Conservation (phyloP, 495 filamentous ascomycete genomes). For the Podospora sp. region DNA sequence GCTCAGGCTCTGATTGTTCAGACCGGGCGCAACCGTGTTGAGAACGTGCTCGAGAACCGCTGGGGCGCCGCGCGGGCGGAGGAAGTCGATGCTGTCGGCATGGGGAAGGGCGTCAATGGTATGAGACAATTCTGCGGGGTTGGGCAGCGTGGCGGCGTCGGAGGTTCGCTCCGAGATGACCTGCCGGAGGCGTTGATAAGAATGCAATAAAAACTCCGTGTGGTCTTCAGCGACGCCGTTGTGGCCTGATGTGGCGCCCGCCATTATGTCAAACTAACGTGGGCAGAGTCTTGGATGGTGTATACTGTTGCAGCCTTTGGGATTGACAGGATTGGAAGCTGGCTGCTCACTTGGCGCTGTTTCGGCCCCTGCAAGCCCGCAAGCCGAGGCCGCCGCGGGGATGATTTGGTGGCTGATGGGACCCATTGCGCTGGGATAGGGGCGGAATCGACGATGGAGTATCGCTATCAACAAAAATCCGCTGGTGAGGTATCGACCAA, state of each 20-base stretch:
- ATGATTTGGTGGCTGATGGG: not conserved
- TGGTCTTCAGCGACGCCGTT: not conserved
- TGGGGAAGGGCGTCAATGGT: constrained; percentile 33
- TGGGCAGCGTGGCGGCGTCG: constrained; percentile 28
- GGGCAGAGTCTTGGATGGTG: not conserved
- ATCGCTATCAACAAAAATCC: not conserved
- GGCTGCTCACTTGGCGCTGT: not conserved
- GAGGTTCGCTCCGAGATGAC: constrained; percentile 17
- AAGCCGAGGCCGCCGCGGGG: not conserved
- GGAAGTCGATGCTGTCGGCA: constrained; percentile 19
- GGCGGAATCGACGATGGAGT: not conserved
- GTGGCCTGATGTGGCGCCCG: not conserved
- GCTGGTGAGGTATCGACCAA: not conserved
- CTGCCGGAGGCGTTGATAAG: constrained; percentile 28
- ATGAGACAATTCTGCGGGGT: constrained; percentile 15
- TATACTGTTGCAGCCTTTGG: not conserved
- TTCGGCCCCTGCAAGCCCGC: not conserved
- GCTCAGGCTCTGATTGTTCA: constrained; percentile 64
- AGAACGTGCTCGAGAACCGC: constrained; percentile 48
- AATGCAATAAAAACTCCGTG: constrained; percentile 13
- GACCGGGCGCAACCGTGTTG: constrained; percentile 64
- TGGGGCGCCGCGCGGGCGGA: constrained; percentile 27
- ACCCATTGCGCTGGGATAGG: not conserved
- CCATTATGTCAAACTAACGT: not conserved
- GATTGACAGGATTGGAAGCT: not conserved